phyloP scores from a whole-genome alignment of 1,284 basidiomycete species.

The Trametes sp. region DNA sequence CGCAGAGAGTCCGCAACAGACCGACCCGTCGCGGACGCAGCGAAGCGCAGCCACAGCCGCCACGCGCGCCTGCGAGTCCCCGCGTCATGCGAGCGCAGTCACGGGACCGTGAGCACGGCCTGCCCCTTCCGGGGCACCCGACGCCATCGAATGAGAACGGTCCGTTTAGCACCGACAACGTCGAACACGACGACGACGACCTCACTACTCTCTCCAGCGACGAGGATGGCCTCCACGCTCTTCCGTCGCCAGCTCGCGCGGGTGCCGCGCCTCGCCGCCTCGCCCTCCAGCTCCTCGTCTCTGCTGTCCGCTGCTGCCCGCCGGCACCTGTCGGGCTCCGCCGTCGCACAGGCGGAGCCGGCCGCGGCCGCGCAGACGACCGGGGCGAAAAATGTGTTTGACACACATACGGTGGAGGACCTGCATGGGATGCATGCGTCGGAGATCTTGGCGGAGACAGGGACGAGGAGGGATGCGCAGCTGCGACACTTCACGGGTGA shows the following conservation, averaged over 20 bases:
- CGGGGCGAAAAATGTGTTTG: slow-evolving; percentile 56
- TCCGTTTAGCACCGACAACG: slow-evolving; percentile 46
- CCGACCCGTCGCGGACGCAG: slow-evolving; percentile 9
- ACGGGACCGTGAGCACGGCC: slow-evolving; percentile 37
- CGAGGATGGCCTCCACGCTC: slow-evolving; percentile 61
- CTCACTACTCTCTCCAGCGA: slow-evolving; percentile 27
- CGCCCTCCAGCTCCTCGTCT: slow-evolving; percentile 38
- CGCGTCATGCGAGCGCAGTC: not conserved
- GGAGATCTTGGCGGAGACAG: slow-evolving; percentile 82
- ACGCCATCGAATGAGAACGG: slow-evolving; percentile 40
- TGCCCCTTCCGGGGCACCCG: slow-evolving; percentile 29
- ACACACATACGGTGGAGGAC: slow-evolving; percentile 81
- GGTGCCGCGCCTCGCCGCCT: slow-evolving; percentile 35
- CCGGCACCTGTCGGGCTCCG: slow-evolving; percentile 35
- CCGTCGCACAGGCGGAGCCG: slow-evolving; percentile 35
- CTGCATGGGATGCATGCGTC: slow-evolving; percentile 80
- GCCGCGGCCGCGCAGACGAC: slow-evolving; percentile 37
- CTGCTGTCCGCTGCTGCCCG: slow-evolving; percentile 28
- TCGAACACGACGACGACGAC: slow-evolving; percentile 39
- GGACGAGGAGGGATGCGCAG: slow-evolving; percentile 77
- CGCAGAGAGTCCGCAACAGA: slow-evolving; percentile 14
- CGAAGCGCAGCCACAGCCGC: slow-evolving; percentile 1
- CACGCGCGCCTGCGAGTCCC: not conserved
- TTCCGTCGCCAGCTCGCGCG: slow-evolving; percentile 54
- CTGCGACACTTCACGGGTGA: slow-evolving; percentile 92